Conservation (phyloP, 2,329 filamentous ascomycete genomes). For the Sclerotinia minor region DNA sequence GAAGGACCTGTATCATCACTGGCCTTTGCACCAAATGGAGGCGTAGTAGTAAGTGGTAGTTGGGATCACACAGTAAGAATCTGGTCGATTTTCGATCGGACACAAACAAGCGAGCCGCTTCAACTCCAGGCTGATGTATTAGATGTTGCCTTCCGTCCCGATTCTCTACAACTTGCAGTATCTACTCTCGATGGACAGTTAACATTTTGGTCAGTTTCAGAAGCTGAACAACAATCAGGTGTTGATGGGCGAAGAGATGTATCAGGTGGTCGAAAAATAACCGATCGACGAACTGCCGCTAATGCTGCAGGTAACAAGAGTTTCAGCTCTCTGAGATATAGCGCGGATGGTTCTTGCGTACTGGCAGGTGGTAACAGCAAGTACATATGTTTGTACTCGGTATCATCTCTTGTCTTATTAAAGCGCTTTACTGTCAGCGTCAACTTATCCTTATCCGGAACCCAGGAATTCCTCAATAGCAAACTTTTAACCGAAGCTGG, state of each 20-base stretch:
- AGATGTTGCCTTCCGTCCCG: constrained; percentile 81
- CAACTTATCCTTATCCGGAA: constrained; percentile 93
- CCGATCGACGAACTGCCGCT: constrained; percentile 86
- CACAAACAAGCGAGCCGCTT: constrained; percentile 91
- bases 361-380: constrained; percentile 95
- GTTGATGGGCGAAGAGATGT: constrained; percentile 90
- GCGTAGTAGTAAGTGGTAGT: constrained; percentile 82
- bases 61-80: constrained; percentile 96
- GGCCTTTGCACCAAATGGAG: constrained; percentile 84
- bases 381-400: constrained; percentile 97
- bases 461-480: constrained; percentile 95
- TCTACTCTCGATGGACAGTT: constrained; percentile 92
- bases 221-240: constrained; percentile 81
- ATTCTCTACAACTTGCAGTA: constrained; percentile 86
- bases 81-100: constrained; percentile 92
- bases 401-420: constrained; percentile 82
- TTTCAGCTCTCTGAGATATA: constrained; percentile 86
- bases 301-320: constrained; percentile 88
- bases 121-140: constrained; percentile 91
- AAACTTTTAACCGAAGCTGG: constrained; percentile 88
- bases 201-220: constrained; percentile 90
- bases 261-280: constrained; percentile 85
- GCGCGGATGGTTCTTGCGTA: constrained; percentile 86
- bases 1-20: constrained; percentile 90
- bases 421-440: constrained; percentile 96